Percentiles rank a stretch among this genome's conserved stretches.
Conservation (phyloP, 768 basidiomycete species). For the Piloderma croceum region DNA sequence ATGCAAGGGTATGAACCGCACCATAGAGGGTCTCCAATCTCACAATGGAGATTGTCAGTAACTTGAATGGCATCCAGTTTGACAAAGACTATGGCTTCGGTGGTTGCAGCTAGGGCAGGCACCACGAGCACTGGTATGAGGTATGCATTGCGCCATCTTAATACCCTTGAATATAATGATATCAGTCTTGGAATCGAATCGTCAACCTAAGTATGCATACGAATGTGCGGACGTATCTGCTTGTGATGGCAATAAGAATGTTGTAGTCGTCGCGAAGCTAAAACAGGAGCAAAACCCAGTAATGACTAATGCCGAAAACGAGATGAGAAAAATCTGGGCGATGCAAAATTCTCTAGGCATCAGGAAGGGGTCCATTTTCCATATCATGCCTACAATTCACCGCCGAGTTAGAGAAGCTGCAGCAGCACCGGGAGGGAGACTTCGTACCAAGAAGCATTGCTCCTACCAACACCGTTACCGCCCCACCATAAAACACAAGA, state of each 20-base stretch:
- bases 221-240: conserved; percentile 21
- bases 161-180: conserved; percentile 26
- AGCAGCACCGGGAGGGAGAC: too few species aligned
- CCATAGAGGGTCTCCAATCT: conserved; percentile 55
- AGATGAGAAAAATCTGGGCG: conserved; percentile 43
- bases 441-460: too few species aligned
- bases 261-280: conserved; percentile 43
- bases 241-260: conserved; percentile 32
- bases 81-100: conserved; percentile 40
- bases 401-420: too few species aligned
- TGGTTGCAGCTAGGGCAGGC: conserved; percentile 40
- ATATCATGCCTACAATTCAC: conserved; percentile 55
- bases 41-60: conserved; percentile 52
- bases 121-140: conserved; percentile 40
- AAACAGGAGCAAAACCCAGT: conserved; percentile 41
- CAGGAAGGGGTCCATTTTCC: conserved; percentile 52
- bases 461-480: too few species aligned
- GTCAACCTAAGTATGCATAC: conserved; percentile 7
- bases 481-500: too few species aligned
- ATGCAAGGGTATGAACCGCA: conserved; percentile 22
- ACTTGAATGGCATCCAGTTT: conserved; percentile 41
- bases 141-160: conserved; percentile 46
- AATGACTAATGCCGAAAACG: conserved; percentile 37
- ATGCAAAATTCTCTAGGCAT: conserved; percentile 58
- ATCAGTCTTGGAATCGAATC: background rate